Evolutionary conservation across 1,284 basidiomycete species (phyloP), one percentile per base, ranked within the genome.

Genomic region (Volvariella volvacea): DNA sequence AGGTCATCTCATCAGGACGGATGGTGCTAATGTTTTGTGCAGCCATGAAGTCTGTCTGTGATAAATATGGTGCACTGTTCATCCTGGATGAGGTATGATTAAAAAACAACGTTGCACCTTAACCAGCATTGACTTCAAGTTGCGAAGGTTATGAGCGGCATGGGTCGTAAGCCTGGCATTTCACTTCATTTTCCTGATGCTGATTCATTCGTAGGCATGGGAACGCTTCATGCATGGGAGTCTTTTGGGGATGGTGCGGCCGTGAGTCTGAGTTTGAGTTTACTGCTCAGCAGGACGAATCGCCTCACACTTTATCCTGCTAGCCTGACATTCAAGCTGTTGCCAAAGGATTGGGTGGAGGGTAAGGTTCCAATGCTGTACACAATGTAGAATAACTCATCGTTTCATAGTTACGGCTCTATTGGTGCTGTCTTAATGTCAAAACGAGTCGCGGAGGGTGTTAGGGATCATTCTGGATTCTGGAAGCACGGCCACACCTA

Each of bases 401-500:
- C 25, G 6, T 28, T 22, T 14, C 43, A 30, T 53, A 88, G 87
- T 17, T 92, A 91, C 63, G 84, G 77, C 4, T 72, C 88, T n/a
- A 88, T 92, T 43, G 87, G 87, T 10, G 89, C 87, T 0, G 71
- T 89, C 3, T 73, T 92, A 36, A 73, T 91, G 59, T 81, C 77
- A n/a, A 73, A 80, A 52, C 72, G 71, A 45, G 74, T 93, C 30
- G 80, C 84, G 1, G 70, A 78, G 44, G 88, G 81, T 3, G 73
- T 93, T 48, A 70, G 74, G 6, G 73, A 71, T 45, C 69, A 76
- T 31, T 76, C 80, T 4, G 88, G 85, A 21, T 66, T 83, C 50
- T 80, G 82, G 74, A 85, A 85, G 58, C 88, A 92, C 58, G 90
- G 89, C 0, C 88, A 92, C 60, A 92, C 90, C 0, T 93, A 89